Evolutionary conservation across 164 flowering plant species (phyloP).

Genomic region (Nymphaea colorata): DNA sequence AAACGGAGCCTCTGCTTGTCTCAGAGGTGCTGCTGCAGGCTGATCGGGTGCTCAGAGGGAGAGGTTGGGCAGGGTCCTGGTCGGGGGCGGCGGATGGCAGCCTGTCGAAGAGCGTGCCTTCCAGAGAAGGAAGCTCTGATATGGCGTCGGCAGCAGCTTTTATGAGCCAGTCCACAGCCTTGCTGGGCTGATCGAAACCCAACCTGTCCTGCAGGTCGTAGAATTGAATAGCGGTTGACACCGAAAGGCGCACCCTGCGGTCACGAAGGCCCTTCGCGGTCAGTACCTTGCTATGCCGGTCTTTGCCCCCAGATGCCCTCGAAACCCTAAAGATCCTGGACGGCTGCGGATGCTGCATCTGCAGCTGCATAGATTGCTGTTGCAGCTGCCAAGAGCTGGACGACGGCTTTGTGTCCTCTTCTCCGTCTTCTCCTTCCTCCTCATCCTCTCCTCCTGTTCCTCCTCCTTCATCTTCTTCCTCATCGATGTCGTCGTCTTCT

Average conservation of each 20-base stretch:
- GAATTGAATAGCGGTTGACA: conserved; percentile 69
- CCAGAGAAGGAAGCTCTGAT: conserved; percentile 70
- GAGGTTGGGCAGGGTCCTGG: not conserved
- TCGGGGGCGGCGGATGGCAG: conserved; percentile 1
- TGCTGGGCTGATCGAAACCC: conserved; percentile 89
- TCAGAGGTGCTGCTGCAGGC: conserved; percentile 82
- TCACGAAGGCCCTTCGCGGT: conserved; percentile 70
- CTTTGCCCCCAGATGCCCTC: conserved; percentile 83
- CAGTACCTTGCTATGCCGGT: conserved; percentile 71
- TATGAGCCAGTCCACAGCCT: conserved; percentile 96
- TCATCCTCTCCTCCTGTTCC: not conserved
- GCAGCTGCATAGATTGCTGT: not conserved
- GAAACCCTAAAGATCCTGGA: conserved; percentile 90
- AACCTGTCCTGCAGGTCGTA: conserved; percentile 81
- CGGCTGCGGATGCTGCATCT: conserved; percentile 31
- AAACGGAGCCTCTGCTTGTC: conserved; percentile 74
- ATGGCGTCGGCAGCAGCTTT: conserved; percentile 77
- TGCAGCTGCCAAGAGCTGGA: not conserved
- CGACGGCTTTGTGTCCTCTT: not conserved
- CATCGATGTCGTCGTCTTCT: not conserved
- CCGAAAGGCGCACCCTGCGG: conserved; percentile 65
- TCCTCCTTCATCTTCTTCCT: not conserved
- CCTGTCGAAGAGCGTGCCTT: conserved; percentile 34
- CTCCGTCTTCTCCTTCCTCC: not conserved
- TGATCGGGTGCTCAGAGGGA: conserved; percentile 28